phyloP scores from a whole-genome alignment of 164 flowering plant species.

The grape (Vitis vinifera) region ASM3070453v1 NC_081807.1:1464001-1464500 shows the following conservation, averaged over 20 bases:
- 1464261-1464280: slow-evolving; percentile 71
- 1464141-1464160: slow-evolving; percentile 93
- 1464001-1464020: too few species aligned
- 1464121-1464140: slow-evolving; percentile 62
- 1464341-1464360: background rate
- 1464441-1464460: background rate
- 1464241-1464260: slow-evolving; percentile 74
- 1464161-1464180: slow-evolving; percentile 92
- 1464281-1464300: slow-evolving; percentile 77
- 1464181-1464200: slow-evolving; percentile 70
- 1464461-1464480: background rate
- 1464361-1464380: slow-evolving; percentile 19
- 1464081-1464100: slow-evolving; percentile 26
- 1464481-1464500: slow-evolving; percentile 6
- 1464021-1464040: too few species aligned
- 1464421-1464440: background rate
- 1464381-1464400: slow-evolving; percentile 34
- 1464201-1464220: slow-evolving; percentile 98
- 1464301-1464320: slow-evolving; percentile 94
- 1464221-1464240: slow-evolving; percentile 92
- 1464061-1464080: slow-evolving; percentile 27
- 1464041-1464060: slow-evolving; percentile 7
- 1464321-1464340: slow-evolving; percentile 13
- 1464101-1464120: background rate
- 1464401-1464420: slow-evolving; percentile 27